Percentiles rank a stretch among this genome's conserved stretches.
These are phyloP conservation scores for Gastrolobium bilobum DNA, from an alignment of 306 rosid species.

Conservation along the genomic window DNA sequence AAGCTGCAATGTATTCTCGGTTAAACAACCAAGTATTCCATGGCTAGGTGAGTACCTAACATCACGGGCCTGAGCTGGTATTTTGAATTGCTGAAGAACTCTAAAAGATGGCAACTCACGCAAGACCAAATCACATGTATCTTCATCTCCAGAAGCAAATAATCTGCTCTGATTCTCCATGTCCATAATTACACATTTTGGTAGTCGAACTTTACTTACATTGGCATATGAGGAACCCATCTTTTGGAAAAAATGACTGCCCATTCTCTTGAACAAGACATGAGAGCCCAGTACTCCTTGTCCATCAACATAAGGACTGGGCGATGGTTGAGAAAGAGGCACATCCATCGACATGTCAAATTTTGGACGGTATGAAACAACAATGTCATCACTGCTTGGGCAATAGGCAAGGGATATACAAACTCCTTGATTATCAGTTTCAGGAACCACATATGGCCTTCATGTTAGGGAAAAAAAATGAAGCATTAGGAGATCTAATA, in stretches of 20 bases:
- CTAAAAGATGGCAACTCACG: constrained; percentile 84
- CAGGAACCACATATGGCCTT: constrained; percentile 83
- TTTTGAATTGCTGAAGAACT: constrained; percentile 62
- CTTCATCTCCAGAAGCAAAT: constrained; percentile 79
- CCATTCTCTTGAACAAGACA: constrained; percentile 61
- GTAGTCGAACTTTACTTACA: constrained; percentile 72
- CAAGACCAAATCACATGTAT: constrained; percentile 62
- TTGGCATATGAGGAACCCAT: constrained; percentile 64
- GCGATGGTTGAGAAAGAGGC: constrained; percentile 59
- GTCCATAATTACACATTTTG: constrained; percentile 70
- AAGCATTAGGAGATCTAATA: constrained; percentile 49
- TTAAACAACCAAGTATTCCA: constrained; percentile 74
- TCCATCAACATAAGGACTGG: constrained; percentile 60
- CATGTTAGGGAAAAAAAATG: constrained; percentile 35
- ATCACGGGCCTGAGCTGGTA: constrained; percentile 67
- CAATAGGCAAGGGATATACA: constrained; percentile 89
- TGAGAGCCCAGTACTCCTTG: constrained; percentile 77
- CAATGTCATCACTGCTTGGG: constrained; percentile 74
- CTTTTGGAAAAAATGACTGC: constrained; percentile 50
- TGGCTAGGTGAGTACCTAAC: constrained; percentile 67
- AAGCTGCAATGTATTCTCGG: constrained; percentile 70
- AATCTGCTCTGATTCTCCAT: constrained; percentile 49
- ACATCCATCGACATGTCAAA: constrained; percentile 58
- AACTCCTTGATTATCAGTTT: constrained; percentile 75
- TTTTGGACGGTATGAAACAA: constrained; percentile 87